These are phyloP conservation scores for Aplosporella prunicola DNA, from an alignment of 2,329 filamentous ascomycete species.

Conservation along the genomic window DNA sequence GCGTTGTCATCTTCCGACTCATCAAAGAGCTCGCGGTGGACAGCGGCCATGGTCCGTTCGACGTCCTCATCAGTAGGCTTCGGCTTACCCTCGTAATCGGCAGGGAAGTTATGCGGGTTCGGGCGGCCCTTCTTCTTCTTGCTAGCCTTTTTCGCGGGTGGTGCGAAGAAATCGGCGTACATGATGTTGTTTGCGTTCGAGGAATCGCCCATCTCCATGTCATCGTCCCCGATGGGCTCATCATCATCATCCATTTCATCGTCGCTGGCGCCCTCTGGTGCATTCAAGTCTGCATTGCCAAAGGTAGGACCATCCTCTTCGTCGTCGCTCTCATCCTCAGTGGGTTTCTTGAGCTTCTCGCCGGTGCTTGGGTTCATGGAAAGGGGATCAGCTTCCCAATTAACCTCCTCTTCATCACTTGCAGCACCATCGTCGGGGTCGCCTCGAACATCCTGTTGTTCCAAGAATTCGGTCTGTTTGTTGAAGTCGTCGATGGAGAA, in stretches of 20 bases:
- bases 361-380: slow-evolving; percentile 19
- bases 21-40: slow-evolving; percentile 84
- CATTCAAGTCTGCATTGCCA: slow-evolving; percentile 65
- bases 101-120: slow-evolving; percentile 43
- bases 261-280: slow-evolving; percentile 59
- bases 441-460: slow-evolving; percentile 71
- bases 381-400: slow-evolving; percentile 77
- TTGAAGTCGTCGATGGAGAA: slow-evolving; percentile 98
- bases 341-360: slow-evolving; percentile 21
- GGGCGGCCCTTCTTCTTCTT: slow-evolving; percentile 44
- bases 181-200: slow-evolving; percentile 79
- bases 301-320: slow-evolving; percentile 78
- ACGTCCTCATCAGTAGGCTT: slow-evolving; percentile 53
- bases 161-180: slow-evolving; percentile 90
- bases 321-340: slow-evolving; percentile 47
- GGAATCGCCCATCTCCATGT: slow-evolving; percentile 43
- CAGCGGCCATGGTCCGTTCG: slow-evolving; percentile 73
- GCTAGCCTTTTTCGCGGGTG: slow-evolving; percentile 62
- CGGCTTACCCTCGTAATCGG: slow-evolving; percentile 25
- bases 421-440: slow-evolving; percentile 64
- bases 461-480: slow-evolving; percentile 79
- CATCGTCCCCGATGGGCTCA: slow-evolving; percentile 46
- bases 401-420: slow-evolving; percentile 76
- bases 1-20: slow-evolving; percentile 54
- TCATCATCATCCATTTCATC: slow-evolving; percentile 49